phyloP scores from a whole-genome alignment of 495 filamentous ascomycete genomes.

The Hypoxylon fuscum region DNA sequence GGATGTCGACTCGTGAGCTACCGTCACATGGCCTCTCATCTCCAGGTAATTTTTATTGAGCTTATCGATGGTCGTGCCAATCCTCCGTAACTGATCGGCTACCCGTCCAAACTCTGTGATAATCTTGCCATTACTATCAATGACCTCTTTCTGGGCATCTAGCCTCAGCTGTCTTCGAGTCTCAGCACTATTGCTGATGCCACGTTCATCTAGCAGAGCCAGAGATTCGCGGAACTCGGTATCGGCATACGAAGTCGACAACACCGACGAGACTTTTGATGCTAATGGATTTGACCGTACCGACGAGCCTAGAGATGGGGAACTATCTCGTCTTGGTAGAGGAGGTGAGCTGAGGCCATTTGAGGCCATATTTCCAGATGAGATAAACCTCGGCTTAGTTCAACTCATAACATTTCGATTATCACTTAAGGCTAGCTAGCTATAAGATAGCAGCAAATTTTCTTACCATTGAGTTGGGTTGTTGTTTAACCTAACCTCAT shows the following conservation, averaged over 20 bases:
- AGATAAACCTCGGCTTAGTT: not conserved
- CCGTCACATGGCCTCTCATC: slow-evolving; percentile 78
- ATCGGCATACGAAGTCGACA: slow-evolving; percentile 93
- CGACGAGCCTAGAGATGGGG: slow-evolving; percentile 11
- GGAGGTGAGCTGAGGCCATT: slow-evolving; percentile 34
- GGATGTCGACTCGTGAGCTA: slow-evolving; percentile 77
- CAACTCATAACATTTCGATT: not conserved
- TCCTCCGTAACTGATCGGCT: slow-evolving; percentile 90
- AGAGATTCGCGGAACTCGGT: slow-evolving; percentile 90
- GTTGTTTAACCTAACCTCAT: too few species aligned
- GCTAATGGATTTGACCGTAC: slow-evolving; percentile 68
- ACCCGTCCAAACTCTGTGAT: slow-evolving; percentile 90
- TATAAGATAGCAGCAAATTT: too few species aligned
- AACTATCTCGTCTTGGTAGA: slow-evolving; percentile 36
- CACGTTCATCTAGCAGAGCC: slow-evolving; percentile 74
- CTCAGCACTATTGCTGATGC: slow-evolving; percentile 78
- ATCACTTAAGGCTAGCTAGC: not conserved
- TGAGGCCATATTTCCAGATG: slow-evolving; percentile 35
- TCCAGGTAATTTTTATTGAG: slow-evolving; percentile 84
- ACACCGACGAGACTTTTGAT: slow-evolving; percentile 78
- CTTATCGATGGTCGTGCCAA: slow-evolving; percentile 78
- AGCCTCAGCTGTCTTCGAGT: slow-evolving; percentile 81
- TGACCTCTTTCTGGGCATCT: slow-evolving; percentile 91
- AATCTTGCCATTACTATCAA: slow-evolving; percentile 91
- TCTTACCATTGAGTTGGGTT: too few species aligned